Evolutionary conservation across 148 eudicot species (phyloP).

Genomic region (Drosera capensis): DNA sequence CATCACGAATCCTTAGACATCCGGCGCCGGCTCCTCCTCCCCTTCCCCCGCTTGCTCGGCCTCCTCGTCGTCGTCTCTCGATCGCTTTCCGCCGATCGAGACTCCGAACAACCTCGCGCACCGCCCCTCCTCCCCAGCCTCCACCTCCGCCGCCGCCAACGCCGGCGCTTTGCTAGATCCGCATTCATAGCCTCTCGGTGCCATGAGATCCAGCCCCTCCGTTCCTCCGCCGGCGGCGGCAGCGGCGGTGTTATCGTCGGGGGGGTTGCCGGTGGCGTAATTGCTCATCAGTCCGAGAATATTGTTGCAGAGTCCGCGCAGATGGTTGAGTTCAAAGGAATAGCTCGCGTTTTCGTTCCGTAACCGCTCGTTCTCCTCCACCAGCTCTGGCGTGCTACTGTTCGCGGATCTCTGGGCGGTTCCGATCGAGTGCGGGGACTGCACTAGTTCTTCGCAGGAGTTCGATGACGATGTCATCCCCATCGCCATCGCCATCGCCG

Average conservation of each 20-base stretch:
- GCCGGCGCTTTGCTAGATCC: neutral
- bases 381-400: neutral
- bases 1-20: no score
- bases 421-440: neutral
- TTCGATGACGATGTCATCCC: neutral
- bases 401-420: neutral
- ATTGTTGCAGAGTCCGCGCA: neutral
- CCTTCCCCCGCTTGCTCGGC: constrained; percentile 3
- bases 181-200: no score
- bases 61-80: constrained; percentile 14
- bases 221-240: neutral
- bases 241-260: neutral
- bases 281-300: neutral
- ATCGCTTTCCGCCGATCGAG: constrained; percentile 37
- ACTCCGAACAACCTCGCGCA: constrained; percentile 47
- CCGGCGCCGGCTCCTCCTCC: neutral
- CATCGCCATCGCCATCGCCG: neutral
- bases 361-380: neutral
- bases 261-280: neutral
- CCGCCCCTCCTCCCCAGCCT: constrained; percentile 9
- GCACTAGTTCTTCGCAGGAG: neutral
- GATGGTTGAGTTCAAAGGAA: neutral
- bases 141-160: constrained; percentile 2
- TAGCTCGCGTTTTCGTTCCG: no score
- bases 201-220: no score